Conservation (phyloP, 2,329 filamentous ascomycete genomes). For the Hirsutella rhossiliensis region DNA sequence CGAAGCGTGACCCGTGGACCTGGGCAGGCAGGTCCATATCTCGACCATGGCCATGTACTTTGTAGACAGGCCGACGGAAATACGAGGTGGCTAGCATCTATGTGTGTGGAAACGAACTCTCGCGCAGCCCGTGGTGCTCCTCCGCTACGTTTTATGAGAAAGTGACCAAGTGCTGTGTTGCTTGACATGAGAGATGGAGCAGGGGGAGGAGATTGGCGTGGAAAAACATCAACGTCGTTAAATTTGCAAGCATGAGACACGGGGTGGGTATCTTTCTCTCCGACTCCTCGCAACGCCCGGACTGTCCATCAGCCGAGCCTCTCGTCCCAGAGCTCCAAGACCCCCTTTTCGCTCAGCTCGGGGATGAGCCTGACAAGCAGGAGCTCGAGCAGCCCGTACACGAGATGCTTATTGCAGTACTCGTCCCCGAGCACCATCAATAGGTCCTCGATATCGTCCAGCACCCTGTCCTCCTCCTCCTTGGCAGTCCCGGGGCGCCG, state of each 20-base stretch:
- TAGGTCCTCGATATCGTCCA: conserved; percentile 50
- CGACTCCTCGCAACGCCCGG: neutral
- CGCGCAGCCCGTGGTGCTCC: no score
- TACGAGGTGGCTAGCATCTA: no score
- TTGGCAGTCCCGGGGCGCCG: conserved; percentile 10
- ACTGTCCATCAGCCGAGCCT: conserved; percentile 33
- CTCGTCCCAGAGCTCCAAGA: conserved; percentile 63
- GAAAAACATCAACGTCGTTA: neutral
- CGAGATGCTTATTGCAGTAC: conserved; percentile 86
- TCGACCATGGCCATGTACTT: no score
- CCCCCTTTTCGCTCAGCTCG: conserved; percentile 62
- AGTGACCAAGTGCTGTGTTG: no score
- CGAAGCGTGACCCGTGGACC: no score
- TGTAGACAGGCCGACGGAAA: no score
- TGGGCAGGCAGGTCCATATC: no score
- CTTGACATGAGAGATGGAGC: no score
- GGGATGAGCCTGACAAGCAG: conserved; percentile 74
- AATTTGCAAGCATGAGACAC: neutral
- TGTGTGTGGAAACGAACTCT: no score
- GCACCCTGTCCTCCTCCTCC: conserved; percentile 23
- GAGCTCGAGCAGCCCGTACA: conserved; percentile 73
- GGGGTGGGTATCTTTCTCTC: neutral
- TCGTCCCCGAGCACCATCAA: conserved; percentile 67
- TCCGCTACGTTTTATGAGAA: no score
- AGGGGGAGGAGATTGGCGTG: neutral